Conservation (phyloP, 2,329 filamentous ascomycete genomes). For the Dendrostoma leiphaemia region DNA sequence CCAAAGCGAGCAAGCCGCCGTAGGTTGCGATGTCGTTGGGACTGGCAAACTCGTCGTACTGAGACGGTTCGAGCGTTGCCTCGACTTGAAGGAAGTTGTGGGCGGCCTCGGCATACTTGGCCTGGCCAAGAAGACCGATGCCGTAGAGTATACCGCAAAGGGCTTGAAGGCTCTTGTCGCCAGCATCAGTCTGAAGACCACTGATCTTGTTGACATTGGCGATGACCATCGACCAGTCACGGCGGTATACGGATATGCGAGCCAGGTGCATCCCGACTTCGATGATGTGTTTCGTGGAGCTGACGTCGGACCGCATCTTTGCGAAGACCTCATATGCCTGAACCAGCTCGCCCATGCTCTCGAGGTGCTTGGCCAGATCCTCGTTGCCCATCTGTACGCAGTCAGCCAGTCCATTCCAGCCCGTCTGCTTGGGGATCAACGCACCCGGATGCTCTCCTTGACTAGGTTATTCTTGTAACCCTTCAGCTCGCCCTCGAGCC, state of each 20-base stretch:
- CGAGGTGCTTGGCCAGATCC: constrained; percentile 82
- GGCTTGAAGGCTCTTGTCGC: constrained; percentile 44
- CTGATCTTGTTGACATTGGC: constrained; percentile 62
- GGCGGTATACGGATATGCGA: constrained; percentile 70
- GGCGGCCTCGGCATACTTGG: constrained; percentile 62
- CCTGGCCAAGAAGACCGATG: constrained; percentile 46
- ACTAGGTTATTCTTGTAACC: constrained; percentile 96
- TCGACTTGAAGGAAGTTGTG: constrained; percentile 66
- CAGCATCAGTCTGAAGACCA: constrained; percentile 43
- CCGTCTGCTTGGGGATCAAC: constrained; percentile 23
- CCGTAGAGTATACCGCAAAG: constrained; percentile 53
- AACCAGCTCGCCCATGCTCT: constrained; percentile 71
- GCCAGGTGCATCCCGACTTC: constrained; percentile 80
- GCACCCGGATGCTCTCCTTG: constrained; percentile 90
- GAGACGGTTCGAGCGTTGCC: constrained; percentile 42
- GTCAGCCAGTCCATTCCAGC: not conserved
- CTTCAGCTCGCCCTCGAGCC: constrained; percentile 82
- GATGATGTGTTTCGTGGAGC: constrained; percentile 75
- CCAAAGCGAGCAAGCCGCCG: constrained; percentile 84
- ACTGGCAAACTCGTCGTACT: constrained; percentile 70
- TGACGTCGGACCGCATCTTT: constrained; percentile 89
- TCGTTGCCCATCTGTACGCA: constrained; percentile 80
- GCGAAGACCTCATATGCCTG: constrained; percentile 75
- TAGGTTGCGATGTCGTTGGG: constrained; percentile 91
- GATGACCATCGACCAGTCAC: constrained; percentile 72